These are phyloP conservation scores for Pezicula carpinea DNA, from an alignment of 2,329 filamentous ascomycete genomes.

Conservation along the genomic window DNA sequence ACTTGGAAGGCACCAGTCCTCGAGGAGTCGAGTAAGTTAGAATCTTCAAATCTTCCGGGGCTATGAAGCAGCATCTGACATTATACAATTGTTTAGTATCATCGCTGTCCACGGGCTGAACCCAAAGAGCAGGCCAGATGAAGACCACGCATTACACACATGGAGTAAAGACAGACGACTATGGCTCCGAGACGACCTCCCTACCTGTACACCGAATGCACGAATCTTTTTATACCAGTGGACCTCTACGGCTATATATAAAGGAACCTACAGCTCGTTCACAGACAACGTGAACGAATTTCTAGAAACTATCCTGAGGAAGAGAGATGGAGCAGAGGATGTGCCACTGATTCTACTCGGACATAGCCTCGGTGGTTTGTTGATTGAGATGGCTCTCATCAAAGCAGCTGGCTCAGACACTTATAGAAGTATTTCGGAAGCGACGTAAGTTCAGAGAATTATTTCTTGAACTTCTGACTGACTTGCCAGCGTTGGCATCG, in stretches of 20 bases:
- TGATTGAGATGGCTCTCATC: constrained; percentile 26
- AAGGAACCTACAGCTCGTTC: constrained; percentile 16
- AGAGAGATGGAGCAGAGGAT: constrained; percentile 10
- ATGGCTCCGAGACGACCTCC: constrained; percentile 26
- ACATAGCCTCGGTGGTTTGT: too few relatives aligned
- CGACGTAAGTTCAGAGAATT: too few relatives aligned
- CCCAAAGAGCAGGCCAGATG: constrained; percentile 16
- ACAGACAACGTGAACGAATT: constrained; percentile 20
- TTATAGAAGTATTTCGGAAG: too few relatives aligned
- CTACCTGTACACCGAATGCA: constrained; percentile 14
- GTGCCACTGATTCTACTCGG: too few relatives aligned
- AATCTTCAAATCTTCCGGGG: too few relatives aligned
- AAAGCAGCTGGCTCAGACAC: constrained; percentile 13
- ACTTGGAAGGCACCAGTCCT: constrained; percentile 5
- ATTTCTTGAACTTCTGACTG: too few relatives aligned
- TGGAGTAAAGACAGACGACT: constrained; percentile 21
- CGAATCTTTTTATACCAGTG: constrained; percentile 26
- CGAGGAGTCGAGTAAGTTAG: constrained; percentile 9
- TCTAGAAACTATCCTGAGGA: constrained; percentile 16
- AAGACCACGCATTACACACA: constrained; percentile 23
- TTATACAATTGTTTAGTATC: constrained; percentile 12
- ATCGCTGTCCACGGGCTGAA: constrained; percentile 25
- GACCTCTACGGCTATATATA: constrained; percentile 18
- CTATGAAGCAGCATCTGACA: background rate
- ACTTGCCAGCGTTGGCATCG: constrained; percentile 1